Evolutionary conservation across 1,284 basidiomycete species (phyloP).

Genomic region (Ceratobasidium sp.): DNA sequence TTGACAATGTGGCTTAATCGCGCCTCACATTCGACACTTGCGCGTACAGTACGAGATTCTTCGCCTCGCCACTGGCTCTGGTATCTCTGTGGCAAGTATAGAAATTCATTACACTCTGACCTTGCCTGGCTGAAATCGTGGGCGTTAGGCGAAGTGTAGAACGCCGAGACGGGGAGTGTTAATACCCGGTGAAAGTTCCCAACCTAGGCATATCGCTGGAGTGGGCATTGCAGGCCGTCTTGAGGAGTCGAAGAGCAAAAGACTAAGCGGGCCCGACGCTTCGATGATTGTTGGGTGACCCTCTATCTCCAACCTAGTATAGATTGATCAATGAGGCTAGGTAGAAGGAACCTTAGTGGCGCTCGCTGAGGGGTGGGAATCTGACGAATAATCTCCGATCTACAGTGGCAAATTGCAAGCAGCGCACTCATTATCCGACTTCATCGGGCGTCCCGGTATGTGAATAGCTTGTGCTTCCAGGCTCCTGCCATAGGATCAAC

Average conservation of each 20-base stretch:
- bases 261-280: neutral
- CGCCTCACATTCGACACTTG: neutral
- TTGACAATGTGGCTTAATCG: neutral
- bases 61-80: neutral
- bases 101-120: neutral
- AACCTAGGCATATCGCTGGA: neutral
- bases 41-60: too few relatives aligned
- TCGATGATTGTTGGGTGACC: neutral
- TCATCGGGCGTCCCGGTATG: too few relatives aligned
- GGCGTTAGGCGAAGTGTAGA: conserved; percentile 5
- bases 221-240: neutral
- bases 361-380: neutral
- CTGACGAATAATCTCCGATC: neutral
- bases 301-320: neutral
- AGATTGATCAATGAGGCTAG: neutral
- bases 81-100: neutral
- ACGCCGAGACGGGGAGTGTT: neutral
- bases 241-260: neutral
- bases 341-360: neutral
- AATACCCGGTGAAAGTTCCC: neutral
- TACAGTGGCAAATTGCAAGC: neutral
- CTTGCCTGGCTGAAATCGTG: neutral
- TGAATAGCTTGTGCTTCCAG: neutral
- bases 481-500: conserved; percentile 12
- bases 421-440: neutral